A percentile compares a stretch with the other conserved stretches of the same genome.
These are phyloP conservation scores for Cyclotella atomus DNA, from an alignment of 108 stramenopile species.

Conservation along the genomic window DNA sequence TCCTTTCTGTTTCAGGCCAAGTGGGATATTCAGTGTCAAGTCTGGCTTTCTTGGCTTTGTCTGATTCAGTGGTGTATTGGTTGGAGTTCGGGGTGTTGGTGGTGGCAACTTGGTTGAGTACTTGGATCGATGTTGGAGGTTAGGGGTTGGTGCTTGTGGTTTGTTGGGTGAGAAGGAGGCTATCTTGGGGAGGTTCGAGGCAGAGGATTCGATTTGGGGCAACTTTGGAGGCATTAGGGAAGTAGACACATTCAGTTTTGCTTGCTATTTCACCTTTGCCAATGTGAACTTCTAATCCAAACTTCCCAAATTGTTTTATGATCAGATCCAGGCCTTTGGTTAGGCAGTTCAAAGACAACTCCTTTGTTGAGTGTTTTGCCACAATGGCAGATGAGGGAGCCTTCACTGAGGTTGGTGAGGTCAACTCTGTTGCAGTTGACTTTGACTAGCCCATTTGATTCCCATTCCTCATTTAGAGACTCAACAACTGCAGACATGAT, in stretches of 20 bases:
- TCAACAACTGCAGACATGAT: slow-evolving; percentile 15
- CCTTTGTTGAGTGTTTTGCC: no score
- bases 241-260: slow-evolving; percentile 27
- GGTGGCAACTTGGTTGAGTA: neutral
- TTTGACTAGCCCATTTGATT: neutral
- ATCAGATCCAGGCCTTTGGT: neutral
- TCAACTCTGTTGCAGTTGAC: neutral
- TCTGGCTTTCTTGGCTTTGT: neutral
- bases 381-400: neutral
- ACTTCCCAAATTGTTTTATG: slow-evolving; percentile 17
- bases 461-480: neutral
- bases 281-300: slow-evolving; percentile 20
- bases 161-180: neutral
- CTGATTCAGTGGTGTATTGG: neutral
- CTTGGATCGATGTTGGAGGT: neutral
- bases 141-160: neutral
- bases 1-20: neutral
- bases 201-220: neutral
- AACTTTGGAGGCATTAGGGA: slow-evolving; percentile 2
- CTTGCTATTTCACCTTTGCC: neutral
- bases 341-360: no score
- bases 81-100: neutral
- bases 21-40: neutral
- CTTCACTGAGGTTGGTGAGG: neutral
- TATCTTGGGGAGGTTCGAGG: neutral